Conservation (phyloP, 1,139 yeast species). For the Sugiyamaella castrensis region DNA sequence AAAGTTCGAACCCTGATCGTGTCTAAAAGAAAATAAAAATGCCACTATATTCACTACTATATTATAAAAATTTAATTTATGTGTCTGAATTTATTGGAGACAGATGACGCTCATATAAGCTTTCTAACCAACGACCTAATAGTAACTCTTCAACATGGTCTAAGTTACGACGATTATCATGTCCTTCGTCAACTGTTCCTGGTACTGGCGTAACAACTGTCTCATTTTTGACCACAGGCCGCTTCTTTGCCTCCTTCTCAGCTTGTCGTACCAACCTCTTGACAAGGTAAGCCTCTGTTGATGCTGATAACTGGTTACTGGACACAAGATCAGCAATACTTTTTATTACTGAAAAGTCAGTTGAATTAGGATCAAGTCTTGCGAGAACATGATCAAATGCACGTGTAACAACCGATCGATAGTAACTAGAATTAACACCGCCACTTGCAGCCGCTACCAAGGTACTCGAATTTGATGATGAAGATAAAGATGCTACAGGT, state of each 20-base stretch:
- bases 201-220: background rate
- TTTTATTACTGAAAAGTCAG: slow-evolving; percentile 17
- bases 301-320: slow-evolving; percentile 19
- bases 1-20: background rate
- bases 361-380: slow-evolving; percentile 20
- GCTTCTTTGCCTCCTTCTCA: slow-evolving; percentile 8
- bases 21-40: background rate
- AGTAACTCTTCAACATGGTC: slow-evolving; percentile 48
- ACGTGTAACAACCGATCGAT: slow-evolving; percentile 12
- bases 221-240: background rate
- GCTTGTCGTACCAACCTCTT: slow-evolving; percentile 24
- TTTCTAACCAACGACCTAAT: slow-evolving; percentile 47
- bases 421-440: background rate
- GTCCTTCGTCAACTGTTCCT: background rate
- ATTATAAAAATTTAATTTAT: too few species aligned
- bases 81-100: too few species aligned
- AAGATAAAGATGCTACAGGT: background rate
- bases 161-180: slow-evolving; percentile 37
- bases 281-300: slow-evolving; percentile 26
- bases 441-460: background rate
- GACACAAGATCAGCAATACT: slow-evolving; percentile 14
- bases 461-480: background rate
- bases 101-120: slow-evolving; percentile 6
- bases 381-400: slow-evolving; percentile 23
- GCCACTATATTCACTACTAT: background rate